A percentile compares a stretch with the other conserved stretches of the same genome.
phyloP scores from a whole-genome alignment of 75 land plant species.

The Larix kaempferi region DNA sequence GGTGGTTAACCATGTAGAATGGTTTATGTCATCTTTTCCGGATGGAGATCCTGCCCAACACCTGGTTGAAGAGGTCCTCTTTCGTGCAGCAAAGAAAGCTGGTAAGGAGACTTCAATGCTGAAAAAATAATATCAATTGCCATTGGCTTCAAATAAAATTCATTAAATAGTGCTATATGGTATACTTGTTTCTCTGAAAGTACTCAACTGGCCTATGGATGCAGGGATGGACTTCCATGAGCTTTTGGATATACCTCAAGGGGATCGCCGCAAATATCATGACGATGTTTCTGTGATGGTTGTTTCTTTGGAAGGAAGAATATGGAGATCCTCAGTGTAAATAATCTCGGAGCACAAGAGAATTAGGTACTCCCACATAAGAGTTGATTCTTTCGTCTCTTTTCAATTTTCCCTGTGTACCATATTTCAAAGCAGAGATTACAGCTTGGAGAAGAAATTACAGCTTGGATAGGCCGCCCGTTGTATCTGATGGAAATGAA shows the following conservation, averaged over 20 bases:
- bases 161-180: neutral
- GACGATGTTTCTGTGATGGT: slow-evolving; percentile 97
- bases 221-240: slow-evolving; percentile 98
- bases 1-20: slow-evolving; percentile 91
- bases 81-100: slow-evolving; percentile 96
- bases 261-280: slow-evolving; percentile 90
- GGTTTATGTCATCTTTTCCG: slow-evolving; percentile 73
- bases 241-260: slow-evolving; percentile 95
- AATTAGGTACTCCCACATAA: neutral
- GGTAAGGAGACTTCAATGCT: slow-evolving; percentile 36
- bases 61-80: slow-evolving; percentile 93
- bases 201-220: slow-evolving; percentile 9
- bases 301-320: slow-evolving; percentile 91
- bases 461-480: slow-evolving; percentile 8
- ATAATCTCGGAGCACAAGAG: slow-evolving; percentile 8
- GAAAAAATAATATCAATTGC: neutral
- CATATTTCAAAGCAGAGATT: slow-evolving; percentile 5
- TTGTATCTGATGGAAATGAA: slow-evolving; percentile 8
- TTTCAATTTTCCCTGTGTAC: neutral
- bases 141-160: neutral
- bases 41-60: slow-evolving; percentile 99
- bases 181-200: neutral
- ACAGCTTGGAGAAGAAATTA: slow-evolving; percentile 10
- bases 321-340: slow-evolving; percentile 93
- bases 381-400: slow-evolving; percentile 9